phyloP scores from a whole-genome alignment of 2,329 filamentous ascomycete species.

The Colletotrichum chrysophilum region DNA sequence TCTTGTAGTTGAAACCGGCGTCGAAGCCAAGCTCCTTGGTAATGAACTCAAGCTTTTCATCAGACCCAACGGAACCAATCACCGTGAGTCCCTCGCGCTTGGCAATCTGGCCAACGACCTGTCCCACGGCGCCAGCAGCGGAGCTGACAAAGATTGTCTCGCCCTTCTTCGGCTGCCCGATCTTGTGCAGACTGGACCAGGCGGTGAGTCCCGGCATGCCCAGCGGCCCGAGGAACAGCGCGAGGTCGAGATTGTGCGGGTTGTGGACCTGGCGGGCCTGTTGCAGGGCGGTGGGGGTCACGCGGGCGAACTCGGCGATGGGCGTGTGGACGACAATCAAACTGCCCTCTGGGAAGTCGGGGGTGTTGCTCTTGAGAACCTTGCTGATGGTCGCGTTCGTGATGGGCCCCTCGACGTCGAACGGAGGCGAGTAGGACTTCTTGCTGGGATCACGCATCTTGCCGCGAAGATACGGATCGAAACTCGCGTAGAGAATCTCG shows the following conservation, averaged over 20 bases:
- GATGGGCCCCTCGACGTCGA: slow-evolving; percentile 67
- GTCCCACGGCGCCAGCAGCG: slow-evolving; percentile 81
- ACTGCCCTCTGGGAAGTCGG: slow-evolving; percentile 51
- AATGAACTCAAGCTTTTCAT: slow-evolving; percentile 78
- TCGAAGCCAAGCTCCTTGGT: slow-evolving; percentile 56
- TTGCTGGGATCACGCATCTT: slow-evolving; percentile 69
- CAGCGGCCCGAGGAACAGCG: slow-evolving; percentile 75
- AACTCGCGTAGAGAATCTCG: slow-evolving; percentile 75
- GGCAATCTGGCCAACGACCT: slow-evolving; percentile 84
- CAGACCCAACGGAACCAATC: slow-evolving; percentile 81
- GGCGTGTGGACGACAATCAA: slow-evolving; percentile 53
- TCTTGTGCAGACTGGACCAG: slow-evolving; percentile 70
- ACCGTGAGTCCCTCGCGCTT: slow-evolving; percentile 82
- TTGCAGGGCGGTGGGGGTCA: neutral
- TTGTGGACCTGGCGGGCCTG: slow-evolving; percentile 58
- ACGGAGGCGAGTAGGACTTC: slow-evolving; percentile 73
- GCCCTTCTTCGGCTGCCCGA: slow-evolving; percentile 67
- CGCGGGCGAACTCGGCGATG: slow-evolving; percentile 67
- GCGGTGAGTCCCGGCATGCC: slow-evolving; percentile 68
- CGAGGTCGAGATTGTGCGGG: slow-evolving; percentile 68
- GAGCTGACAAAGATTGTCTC: slow-evolving; percentile 84
- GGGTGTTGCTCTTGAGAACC: slow-evolving; percentile 72
- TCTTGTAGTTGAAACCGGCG: slow-evolving; percentile 87
- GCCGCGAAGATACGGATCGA: slow-evolving; percentile 85
- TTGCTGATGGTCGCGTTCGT: slow-evolving; percentile 67